Evolutionary conservation across 805 yeast species (phyloP).

Genomic region (Kuraishia capsulata): DNA sequence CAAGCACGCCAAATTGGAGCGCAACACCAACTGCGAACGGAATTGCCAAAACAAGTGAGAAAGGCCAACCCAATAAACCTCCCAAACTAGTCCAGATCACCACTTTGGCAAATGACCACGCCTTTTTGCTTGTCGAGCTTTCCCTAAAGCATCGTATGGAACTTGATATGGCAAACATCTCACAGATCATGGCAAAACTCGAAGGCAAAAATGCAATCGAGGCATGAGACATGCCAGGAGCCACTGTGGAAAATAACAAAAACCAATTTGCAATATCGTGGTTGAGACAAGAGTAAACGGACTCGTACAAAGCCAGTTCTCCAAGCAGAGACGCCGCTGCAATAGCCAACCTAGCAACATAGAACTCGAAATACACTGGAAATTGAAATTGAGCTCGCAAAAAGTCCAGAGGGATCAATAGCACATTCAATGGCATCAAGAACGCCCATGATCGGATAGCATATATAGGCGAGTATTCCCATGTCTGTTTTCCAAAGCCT

Average conservation of each 20-base stretch:
- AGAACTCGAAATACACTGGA: slow-evolving; percentile 32
- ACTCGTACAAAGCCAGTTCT: slow-evolving; percentile 43
- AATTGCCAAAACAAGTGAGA: slow-evolving; percentile 52
- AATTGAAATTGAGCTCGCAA: neutral
- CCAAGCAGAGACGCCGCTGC: slow-evolving; percentile 31
- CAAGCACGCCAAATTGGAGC: slow-evolving; percentile 5
- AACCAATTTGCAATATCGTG: slow-evolving; percentile 45
- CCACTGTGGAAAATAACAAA: slow-evolving; percentile 47
- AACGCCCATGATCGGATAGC: slow-evolving; percentile 85
- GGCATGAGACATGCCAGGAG: slow-evolving; percentile 87
- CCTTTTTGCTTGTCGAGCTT: neutral
- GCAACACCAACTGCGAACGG: slow-evolving; percentile 43
- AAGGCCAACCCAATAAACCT: slow-evolving; percentile 89
- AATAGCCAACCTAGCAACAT: slow-evolving; percentile 36
- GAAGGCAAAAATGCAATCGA: slow-evolving; percentile 82
- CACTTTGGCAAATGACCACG: slow-evolving; percentile 16
- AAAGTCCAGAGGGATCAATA: neutral
- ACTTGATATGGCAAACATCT: slow-evolving; percentile 32
- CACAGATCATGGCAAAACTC: slow-evolving; percentile 56
- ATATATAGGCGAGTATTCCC: slow-evolving; percentile 91
- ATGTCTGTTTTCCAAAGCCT: slow-evolving; percentile 86
- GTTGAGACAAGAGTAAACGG: slow-evolving; percentile 27
- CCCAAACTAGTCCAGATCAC: slow-evolving; percentile 47
- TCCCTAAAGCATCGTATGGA: slow-evolving; percentile 24
- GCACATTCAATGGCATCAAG: slow-evolving; percentile 36